Percentiles rank a stretch among this genome's conserved stretches.
Conservation (phyloP, 73 alveolate genomes). For the Tetrahymena elliotti region DNA sequence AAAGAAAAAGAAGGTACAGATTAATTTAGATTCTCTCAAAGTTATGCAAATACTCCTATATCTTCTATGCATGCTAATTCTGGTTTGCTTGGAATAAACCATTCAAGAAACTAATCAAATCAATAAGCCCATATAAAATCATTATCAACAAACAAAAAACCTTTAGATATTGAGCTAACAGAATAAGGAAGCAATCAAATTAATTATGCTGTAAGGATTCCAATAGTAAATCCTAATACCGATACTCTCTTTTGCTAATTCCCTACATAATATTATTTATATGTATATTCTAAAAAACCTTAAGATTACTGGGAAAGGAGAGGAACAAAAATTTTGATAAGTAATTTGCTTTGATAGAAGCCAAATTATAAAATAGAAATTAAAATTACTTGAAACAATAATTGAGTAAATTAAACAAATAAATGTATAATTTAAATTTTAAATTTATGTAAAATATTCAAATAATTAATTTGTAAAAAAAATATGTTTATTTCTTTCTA, state of each 20-base stretch:
- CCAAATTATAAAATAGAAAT: too few relatives aligned
- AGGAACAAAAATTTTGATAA: not conserved
- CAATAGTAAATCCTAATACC: not conserved
- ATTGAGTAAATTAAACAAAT: too few relatives aligned
- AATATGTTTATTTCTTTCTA: too few relatives aligned
- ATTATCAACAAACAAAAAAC: not conserved
- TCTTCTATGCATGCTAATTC: not conserved
- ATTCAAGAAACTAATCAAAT: not conserved
- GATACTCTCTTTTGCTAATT: not conserved
- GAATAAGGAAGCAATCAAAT: not conserved
- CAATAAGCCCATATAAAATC: not conserved
- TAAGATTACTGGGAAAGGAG: not conserved
- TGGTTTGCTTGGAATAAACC: not conserved
- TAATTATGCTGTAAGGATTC: not conserved
- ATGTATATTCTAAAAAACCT: not conserved
- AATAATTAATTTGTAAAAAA: too few relatives aligned
- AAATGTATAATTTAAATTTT: too few relatives aligned
- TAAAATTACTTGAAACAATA: too few relatives aligned
- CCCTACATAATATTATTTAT: not conserved
- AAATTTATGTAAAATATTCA: too few relatives aligned
- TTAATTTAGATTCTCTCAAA: not conserved
- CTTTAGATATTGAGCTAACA: not conserved
- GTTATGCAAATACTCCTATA: not conserved
- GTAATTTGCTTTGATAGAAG: not conserved
- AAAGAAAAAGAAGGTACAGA: not conserved